Base-by-base conservation (phyloP, 2,329 filamentous ascomycete species). In the Amauroascus verrucosus region DNA sequence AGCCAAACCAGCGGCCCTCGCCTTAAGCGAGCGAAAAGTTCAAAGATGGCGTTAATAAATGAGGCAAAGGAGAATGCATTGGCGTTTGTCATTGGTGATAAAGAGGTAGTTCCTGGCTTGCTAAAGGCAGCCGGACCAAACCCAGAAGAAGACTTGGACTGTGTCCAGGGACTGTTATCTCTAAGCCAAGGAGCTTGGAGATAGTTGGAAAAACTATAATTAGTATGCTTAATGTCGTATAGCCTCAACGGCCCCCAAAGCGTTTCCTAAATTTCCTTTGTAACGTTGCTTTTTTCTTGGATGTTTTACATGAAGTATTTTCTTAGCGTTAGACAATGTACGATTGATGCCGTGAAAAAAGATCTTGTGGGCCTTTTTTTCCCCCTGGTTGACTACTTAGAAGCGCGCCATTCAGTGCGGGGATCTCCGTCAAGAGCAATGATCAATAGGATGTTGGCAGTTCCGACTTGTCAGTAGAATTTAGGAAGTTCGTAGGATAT, bases 161-260 rank as follows among this genome's bases (percentile, higher is more conserved):
- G 88, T 64, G 84, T 95, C 45, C 88, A 91, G 52, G 88, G 88
- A n/a, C 71, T 97, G 58, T 69, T 96, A 58, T 91, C 87, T 48
- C 75, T 97, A 44, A 94, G 88, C 63, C 87, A 95, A 70, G 91
- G 90, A n/a, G 88, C 88, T 64, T 96, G 90, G 89, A 79, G 81
- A 64, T 85, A 50, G 35, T 3, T 18, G n/a, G 2, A 11, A 2
- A 4, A 38, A 11, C 28, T 46, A 46, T n/a, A n/a, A 43, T 16
- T 8, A 16, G 30, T 43, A 37, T 52, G 49, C 14, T 18, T 45
- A 30, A 37, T 44, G 28, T 46, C 37, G 26, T 16, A 41, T 37
- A 20, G 24, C 9, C 22, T 40, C 35, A 35, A 32, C 28, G 49
- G 28, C 22, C 32, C n/a, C 24, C 14, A 38, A 16, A 37, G n/a